Evolutionary conservation across 2,329 filamentous ascomycete species (phyloP).

Genomic region (Pseudogymnoascus sp.): DNA sequence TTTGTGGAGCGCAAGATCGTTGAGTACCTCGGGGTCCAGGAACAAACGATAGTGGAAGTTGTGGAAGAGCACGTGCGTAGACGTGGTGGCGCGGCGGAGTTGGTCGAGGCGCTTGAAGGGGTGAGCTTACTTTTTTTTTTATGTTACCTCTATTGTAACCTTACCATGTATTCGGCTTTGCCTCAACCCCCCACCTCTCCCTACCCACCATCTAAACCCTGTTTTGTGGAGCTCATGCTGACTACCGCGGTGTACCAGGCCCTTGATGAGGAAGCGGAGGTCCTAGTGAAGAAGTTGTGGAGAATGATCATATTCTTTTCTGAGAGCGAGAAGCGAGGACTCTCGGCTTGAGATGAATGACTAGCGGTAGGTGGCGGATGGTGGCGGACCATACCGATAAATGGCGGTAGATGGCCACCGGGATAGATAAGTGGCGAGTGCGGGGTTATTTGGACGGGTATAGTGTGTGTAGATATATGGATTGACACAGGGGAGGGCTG

Average conservation of each 20-base stretch:
- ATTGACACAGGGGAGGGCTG: not conserved
- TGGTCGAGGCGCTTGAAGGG: conserved; percentile 78
- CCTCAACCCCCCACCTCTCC: conserved; percentile 27
- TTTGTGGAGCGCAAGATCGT: conserved; percentile 99
- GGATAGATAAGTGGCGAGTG: not conserved
- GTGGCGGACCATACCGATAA: not conserved
- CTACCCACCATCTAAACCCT: not conserved
- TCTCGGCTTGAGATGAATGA: conserved; percentile 43
- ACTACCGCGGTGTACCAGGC: conserved; percentile 44
- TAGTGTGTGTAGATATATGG: not conserved
- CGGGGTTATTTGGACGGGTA: not conserved
- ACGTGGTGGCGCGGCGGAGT: conserved; percentile 62
- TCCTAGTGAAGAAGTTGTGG: conserved; percentile 94
- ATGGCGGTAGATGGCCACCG: not conserved
- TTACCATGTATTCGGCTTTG: not conserved
- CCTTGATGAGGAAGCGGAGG: conserved; percentile 89
- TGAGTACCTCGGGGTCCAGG: conserved; percentile 91
- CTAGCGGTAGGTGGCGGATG: not conserved
- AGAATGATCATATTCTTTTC: conserved; percentile 97
- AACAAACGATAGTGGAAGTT: conserved; percentile 88
- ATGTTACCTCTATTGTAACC: not conserved
- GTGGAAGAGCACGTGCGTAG: conserved; percentile 80
- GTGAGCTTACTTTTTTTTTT: conserved; percentile 41
- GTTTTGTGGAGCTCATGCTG: conserved; percentile 20
- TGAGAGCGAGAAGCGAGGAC: conserved; percentile 82